Evolutionary conservation across 345 rosid species (phyloP).

Genomic region (Carallia pectinifolia): DNA sequence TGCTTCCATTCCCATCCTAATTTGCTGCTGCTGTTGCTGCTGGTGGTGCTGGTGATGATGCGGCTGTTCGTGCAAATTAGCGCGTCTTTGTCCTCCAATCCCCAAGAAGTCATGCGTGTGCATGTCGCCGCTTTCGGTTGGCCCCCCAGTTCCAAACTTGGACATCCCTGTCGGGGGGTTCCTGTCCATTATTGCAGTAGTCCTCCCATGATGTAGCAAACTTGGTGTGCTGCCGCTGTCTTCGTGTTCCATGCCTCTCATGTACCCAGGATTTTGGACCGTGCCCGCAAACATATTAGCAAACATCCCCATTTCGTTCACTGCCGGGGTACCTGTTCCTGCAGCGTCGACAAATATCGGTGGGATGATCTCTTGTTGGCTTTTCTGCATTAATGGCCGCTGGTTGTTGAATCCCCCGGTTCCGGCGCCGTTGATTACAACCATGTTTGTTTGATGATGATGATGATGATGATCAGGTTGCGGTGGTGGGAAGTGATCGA

Average conservation of each 20-base stretch:
- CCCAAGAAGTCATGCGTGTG: conserved; percentile 61
- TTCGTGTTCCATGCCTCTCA: conserved; percentile 29
- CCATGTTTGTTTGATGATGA: conserved; percentile 32
- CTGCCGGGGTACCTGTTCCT: conserved; percentile 20
- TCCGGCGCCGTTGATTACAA: conserved; percentile 31
- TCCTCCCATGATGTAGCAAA: conserved; percentile 30
- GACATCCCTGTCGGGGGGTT: conserved; percentile 24
- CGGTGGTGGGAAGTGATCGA: conserved; percentile 27
- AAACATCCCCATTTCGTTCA: conserved; percentile 47
- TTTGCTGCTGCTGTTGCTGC: conserved; percentile 10
- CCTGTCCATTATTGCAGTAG: conserved; percentile 7
- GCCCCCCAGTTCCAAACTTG: conserved; percentile 23
- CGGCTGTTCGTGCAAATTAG: conserved; percentile 35
- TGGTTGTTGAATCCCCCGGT: conserved; percentile 15
- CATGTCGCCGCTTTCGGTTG: conserved; percentile 29
- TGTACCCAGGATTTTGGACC: conserved; percentile 30
- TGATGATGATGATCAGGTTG: conserved; percentile 9
- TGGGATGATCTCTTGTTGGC: conserved; percentile 33
- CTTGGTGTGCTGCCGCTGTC: conserved; percentile 18
- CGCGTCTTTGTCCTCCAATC: conserved; percentile 41
- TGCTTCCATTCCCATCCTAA: conserved; percentile 41
- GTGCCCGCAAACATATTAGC: conserved; percentile 35
- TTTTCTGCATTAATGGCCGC: conserved; percentile 23
- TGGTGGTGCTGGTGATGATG: conserved; percentile 8
- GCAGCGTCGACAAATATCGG: conserved; percentile 31